These are phyloP conservation scores for Rhodofomes roseus DNA, from an alignment of 1,284 basidiomycete genomes.

Conservation along the genomic window DNA sequence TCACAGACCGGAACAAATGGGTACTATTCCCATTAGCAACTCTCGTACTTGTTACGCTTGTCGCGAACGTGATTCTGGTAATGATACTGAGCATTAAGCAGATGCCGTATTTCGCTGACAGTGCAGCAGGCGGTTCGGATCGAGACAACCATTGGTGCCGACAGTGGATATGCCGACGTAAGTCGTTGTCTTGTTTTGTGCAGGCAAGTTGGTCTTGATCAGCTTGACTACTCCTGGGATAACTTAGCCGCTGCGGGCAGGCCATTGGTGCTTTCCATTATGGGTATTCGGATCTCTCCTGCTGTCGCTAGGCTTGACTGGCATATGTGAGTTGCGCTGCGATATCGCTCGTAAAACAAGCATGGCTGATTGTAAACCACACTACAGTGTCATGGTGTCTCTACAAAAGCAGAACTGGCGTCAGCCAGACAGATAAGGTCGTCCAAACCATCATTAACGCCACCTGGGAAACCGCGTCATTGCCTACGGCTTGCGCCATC, in stretches of 20 bases:
- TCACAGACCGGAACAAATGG: slow-evolving; percentile 36
- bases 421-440: slow-evolving; percentile 38
- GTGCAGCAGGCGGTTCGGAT: slow-evolving; percentile 20
- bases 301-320: slow-evolving; percentile 39
- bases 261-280: slow-evolving; percentile 21
- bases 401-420: slow-evolving; percentile 41
- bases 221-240: neutral
- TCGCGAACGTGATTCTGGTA: slow-evolving; percentile 39
- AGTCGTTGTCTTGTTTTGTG: slow-evolving; percentile 5
- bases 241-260: slow-evolving; percentile 32
- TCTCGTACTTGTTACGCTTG: slow-evolving; percentile 17
- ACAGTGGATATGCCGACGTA: slow-evolving; percentile 20
- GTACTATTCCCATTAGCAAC: slow-evolving; percentile 31
- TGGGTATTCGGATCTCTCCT: slow-evolving; percentile 28
- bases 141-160: slow-evolving; percentile 13
- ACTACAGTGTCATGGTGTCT: slow-evolving; percentile 38
- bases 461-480: slow-evolving; percentile 45
- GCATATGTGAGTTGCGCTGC: slow-evolving; percentile 33
- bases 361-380: neutral
- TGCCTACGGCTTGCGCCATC: slow-evolving; percentile 43
- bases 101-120: neutral
- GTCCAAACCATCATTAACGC: slow-evolving; percentile 40
- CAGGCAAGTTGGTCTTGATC: too few species aligned
- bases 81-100: neutral
- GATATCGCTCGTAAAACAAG: neutral